A percentile compares a stretch with the other conserved stretches of the same genome.
These are phyloP conservation scores for Esteya vermicola DNA, from an alignment of 2,329 filamentous ascomycete genomes.

Conservation along the genomic window DNA sequence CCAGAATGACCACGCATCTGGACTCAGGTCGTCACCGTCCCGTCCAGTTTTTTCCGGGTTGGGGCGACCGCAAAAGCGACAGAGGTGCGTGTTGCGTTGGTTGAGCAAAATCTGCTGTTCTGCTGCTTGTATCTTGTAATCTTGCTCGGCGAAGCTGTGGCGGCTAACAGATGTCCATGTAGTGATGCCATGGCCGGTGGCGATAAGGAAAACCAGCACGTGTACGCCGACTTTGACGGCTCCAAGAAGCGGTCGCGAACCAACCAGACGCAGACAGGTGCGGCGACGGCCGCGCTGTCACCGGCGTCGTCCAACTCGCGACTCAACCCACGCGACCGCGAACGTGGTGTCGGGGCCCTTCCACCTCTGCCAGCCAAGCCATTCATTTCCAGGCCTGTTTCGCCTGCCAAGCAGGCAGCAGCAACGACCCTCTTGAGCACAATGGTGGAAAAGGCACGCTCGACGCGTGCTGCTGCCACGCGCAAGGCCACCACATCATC, in stretches of 20 bases:
- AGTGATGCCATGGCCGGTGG: conserved; percentile 50
- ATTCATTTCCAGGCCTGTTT: conserved; percentile 41
- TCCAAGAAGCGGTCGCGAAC: conserved; percentile 53
- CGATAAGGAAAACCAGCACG: conserved; percentile 65
- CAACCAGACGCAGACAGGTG: conserved; percentile 21
- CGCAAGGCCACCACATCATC: conserved; percentile 25
- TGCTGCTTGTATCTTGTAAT: background rate
- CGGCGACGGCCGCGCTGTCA: conserved; percentile 45
- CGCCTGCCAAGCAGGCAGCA: conserved; percentile 43
- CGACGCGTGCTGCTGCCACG: conserved; percentile 29
- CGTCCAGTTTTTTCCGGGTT: conserved; percentile 4
- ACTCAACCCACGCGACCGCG: conserved; percentile 38
- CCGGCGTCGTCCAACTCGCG: conserved; percentile 73
- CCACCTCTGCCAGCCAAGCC: conserved; percentile 47
- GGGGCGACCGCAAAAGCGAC: conserved; percentile 28
- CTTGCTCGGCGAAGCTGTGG: no score
- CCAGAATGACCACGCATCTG: conserved; percentile 1
- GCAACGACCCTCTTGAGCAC: conserved; percentile 34
- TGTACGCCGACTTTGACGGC: conserved; percentile 37
- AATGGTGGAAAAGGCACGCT: conserved; percentile 48
- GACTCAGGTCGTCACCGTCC: background rate
- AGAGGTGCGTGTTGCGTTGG: conserved; percentile 35
- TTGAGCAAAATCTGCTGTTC: background rate
- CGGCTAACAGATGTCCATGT: no score
- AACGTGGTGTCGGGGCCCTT: conserved; percentile 14